Conservation (phyloP, 768 basidiomycete genomes). For the Hemileccinum impolitum region DNA sequence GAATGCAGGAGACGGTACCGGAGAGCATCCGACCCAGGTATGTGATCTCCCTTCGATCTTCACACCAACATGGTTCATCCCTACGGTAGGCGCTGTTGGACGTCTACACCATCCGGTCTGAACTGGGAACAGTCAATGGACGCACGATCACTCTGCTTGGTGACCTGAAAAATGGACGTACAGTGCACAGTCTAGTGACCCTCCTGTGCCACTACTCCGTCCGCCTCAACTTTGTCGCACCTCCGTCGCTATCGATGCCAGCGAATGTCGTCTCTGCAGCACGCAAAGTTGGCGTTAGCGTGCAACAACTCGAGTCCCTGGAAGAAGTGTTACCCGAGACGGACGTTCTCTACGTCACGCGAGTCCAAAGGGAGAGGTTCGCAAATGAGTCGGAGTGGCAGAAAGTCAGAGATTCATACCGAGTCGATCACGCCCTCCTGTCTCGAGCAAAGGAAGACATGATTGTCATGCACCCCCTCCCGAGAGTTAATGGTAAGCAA, state of each 20-base stretch:
- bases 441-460: constrained; percentile 93
- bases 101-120: constrained; percentile 94
- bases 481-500: constrained; percentile 76
- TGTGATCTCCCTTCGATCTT: constrained; percentile 17
- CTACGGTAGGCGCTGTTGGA: constrained; percentile 68
- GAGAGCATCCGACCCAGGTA: constrained; percentile 96
- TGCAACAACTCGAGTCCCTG: constrained; percentile 80
- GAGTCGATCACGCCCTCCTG: constrained; percentile 91
- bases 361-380: constrained; percentile 95
- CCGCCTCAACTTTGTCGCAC: constrained; percentile 93
- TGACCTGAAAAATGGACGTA: constrained; percentile 96
- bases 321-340: constrained; percentile 91
- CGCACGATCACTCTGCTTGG: constrained; percentile 90
- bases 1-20: constrained; percentile 96
- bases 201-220: constrained; percentile 90
- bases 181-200: constrained; percentile 93
- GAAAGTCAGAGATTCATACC: constrained; percentile 86
- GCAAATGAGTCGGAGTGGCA: constrained; percentile 78
- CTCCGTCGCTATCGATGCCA: constrained; percentile 85
- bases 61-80: constrained; percentile 5
- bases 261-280: constrained; percentile 78
- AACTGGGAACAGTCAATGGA: constrained; percentile 96
- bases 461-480: constrained; percentile 99
- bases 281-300: constrained; percentile 75
- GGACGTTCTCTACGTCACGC: constrained; percentile 95